phyloP scores from a whole-genome alignment of 495 filamentous ascomycete genomes.

The Neurospora sp. region DNA sequence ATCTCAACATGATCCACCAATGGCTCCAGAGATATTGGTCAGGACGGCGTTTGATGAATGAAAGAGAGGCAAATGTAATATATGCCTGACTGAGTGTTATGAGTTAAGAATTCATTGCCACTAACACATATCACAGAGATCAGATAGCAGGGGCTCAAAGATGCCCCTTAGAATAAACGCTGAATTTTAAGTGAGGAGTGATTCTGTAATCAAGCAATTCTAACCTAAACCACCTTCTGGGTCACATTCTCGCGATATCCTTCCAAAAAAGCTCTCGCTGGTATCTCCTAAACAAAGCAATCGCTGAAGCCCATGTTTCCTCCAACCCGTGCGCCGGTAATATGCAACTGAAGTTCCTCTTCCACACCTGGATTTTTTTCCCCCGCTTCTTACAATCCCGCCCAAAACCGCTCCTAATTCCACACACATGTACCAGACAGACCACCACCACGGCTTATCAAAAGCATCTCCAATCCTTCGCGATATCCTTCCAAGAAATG shows the following conservation, averaged over 20 bases:
- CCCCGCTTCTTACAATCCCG: background rate
- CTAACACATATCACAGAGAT: background rate
- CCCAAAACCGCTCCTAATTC: background rate
- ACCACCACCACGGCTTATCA: constrained; percentile 24
- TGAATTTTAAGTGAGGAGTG: background rate
- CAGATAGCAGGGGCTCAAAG: background rate
- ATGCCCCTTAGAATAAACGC: background rate
- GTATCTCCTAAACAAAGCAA: background rate
- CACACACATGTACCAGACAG: background rate
- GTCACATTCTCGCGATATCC: background rate
- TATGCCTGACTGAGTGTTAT: background rate
- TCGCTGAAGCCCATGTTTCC: background rate
- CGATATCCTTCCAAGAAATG: background rate
- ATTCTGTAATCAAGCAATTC: background rate
- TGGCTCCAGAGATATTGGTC: background rate
- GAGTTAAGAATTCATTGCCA: background rate
- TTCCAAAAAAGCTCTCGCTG: background rate
- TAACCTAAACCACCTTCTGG: background rate
- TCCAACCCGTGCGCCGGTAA: background rate
- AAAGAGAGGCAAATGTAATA: background rate
- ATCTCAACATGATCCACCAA: background rate
- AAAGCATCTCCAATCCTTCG: constrained; percentile 48
- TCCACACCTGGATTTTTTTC: background rate
- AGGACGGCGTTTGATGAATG: background rate
- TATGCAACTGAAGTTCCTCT: background rate